Conservation (phyloP, 805 yeast genomes). For the Saccharomycopsis babjevae region DNA sequence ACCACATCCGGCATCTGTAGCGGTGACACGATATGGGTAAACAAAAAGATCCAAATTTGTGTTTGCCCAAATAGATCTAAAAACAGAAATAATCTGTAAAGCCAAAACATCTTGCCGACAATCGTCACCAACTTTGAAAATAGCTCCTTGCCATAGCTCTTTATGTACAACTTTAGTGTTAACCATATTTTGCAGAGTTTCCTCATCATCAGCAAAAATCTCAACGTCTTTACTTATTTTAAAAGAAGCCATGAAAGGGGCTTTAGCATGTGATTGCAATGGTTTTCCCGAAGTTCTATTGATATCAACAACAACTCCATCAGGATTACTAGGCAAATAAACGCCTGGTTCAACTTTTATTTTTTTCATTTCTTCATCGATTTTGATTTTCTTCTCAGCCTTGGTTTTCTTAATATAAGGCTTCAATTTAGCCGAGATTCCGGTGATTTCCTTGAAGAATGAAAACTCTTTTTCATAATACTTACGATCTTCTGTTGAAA, state of each 20-base stretch:
- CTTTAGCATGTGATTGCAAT: slow-evolving; percentile 95
- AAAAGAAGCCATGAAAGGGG: slow-evolving; percentile 96
- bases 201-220: slow-evolving; percentile 26
- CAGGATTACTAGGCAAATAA: slow-evolving; percentile 92
- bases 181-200: slow-evolving; percentile 19
- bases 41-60: slow-evolving; percentile 86
- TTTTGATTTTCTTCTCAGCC: slow-evolving; percentile 91
- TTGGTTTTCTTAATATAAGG: slow-evolving; percentile 90
- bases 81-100: slow-evolving; percentile 80
- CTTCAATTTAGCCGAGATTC: slow-evolving; percentile 87
- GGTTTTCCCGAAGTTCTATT: slow-evolving; percentile 90
- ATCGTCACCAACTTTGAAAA: slow-evolving; percentile 98
- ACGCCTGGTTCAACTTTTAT: slow-evolving; percentile 72
- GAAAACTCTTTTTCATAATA: slow-evolving; percentile 78
- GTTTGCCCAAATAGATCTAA: slow-evolving; percentile 81
- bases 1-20: slow-evolving; percentile 99
- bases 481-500: slow-evolving; percentile 46
- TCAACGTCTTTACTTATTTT: slow-evolving; percentile 55
- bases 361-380: slow-evolving; percentile 88
- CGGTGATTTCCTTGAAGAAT: slow-evolving; percentile 85
- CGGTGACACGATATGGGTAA: slow-evolving; percentile 91
- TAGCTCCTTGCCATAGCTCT: slow-evolving; percentile 87
- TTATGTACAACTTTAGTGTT: slow-evolving; percentile 28
- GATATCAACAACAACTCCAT: slow-evolving; percentile 86
- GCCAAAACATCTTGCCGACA: slow-evolving; percentile 97